phyloP scores from a whole-genome alignment of 2,329 filamentous ascomycete genomes.

The Zarea fungicola region DNA sequence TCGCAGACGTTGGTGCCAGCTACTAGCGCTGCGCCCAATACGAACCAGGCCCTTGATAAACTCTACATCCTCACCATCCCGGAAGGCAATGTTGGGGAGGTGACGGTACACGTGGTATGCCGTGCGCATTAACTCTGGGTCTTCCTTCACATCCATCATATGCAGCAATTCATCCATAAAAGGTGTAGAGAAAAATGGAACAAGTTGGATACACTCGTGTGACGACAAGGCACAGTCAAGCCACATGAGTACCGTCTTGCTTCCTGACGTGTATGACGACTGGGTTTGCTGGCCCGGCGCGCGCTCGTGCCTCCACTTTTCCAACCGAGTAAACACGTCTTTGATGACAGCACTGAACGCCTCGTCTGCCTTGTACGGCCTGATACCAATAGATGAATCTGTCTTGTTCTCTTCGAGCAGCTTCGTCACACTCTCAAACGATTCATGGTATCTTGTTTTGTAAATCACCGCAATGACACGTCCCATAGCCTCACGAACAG shows the following conservation, averaged over 20 bases:
- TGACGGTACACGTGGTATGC: constrained; percentile 97
- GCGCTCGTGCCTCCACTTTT: constrained; percentile 82
- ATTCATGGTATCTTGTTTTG: constrained; percentile 89
- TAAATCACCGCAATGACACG: constrained; percentile 83
- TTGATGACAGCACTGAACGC: constrained; percentile 69
- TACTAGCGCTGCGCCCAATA: constrained; percentile 76
- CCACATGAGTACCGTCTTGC: constrained; percentile 94
- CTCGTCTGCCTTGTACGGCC: constrained; percentile 72
- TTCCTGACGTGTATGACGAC: constrained; percentile 89
- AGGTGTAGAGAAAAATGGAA: constrained; percentile 82
- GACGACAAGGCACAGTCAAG: constrained; percentile 86
- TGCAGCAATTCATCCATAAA: constrained; percentile 92
- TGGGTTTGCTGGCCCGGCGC: constrained; percentile 85
- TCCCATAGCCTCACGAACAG: constrained; percentile 91
- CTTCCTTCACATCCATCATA: constrained; percentile 99
- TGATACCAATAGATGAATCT: constrained; percentile 74
- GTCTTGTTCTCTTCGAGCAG: constrained; percentile 75
- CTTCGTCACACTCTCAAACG: constrained; percentile 71
- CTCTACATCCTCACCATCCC: constrained; percentile 73
- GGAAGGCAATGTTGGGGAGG: constrained; percentile 90
- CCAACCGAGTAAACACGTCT: constrained; percentile 71
- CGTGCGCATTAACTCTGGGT: constrained; percentile 87
- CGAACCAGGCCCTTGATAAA: constrained; percentile 84
- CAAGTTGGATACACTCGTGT: constrained; percentile 85
- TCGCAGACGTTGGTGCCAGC: constrained; percentile 93